Evolutionary conservation across 2,329 filamentous ascomycete genomes (phyloP), one percentile per base, ranked within the genome.

Genomic region (Penicillium sp.): DNA sequence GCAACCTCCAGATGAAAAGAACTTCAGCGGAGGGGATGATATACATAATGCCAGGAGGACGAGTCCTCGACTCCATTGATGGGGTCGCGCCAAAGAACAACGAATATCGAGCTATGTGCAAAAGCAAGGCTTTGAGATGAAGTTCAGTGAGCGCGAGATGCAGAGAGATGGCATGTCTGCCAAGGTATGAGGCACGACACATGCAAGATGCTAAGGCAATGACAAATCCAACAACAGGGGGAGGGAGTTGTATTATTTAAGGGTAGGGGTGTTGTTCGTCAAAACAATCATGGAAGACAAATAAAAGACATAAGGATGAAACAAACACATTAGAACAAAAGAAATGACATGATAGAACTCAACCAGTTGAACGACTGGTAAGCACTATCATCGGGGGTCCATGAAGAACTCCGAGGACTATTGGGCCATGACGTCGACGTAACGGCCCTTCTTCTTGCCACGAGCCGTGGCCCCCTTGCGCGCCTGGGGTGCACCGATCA

Each of bases 361-460:
- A 29, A 13, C 25, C 31, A 45, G 49, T 29, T 28, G 29, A 13
- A 13, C 9, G 42, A 43, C 38, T 40, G n/a, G 28, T 36, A 38
- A 44, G 38, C 5, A 46, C 33, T 45, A 31, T 34, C 27, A 34
- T 29, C 30, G 13, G 27, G 10, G 9, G 41, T 35, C 22, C 22
- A 40, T 12, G 42, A n/a, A n/a, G n/a, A 36, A 33, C 22, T 19
- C 13, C 11, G 27, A 35, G 37, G 28, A 46, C 68, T 51, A 75
- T 59, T 88, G 85, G 9, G 87, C 87, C 90, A 97, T 96, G 52
- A 99, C 89, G 78, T 99, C 93, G 27, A 99, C 85, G 76, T 99
- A 99, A 27, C 89, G 86, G 18, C 86, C 83, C 77, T 90, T 95
- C 76, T 89, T 89, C 62, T 81, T 77, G 69, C 87, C 89, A 68